Evolutionary conservation across 768 basidiomycete species (phyloP).

Genomic region (Hortiboletus campestris): DNA sequence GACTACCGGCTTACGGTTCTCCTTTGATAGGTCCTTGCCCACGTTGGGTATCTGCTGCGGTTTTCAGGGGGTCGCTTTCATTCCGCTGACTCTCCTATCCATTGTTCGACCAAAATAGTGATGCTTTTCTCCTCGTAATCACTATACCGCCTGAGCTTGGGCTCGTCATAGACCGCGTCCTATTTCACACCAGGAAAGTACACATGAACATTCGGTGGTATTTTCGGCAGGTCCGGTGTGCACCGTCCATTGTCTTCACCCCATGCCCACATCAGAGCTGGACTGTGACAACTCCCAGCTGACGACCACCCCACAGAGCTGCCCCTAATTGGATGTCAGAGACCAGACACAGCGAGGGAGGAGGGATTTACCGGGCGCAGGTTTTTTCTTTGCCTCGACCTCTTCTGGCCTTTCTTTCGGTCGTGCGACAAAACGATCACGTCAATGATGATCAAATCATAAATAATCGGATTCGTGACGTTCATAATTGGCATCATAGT

Average conservation of each 20-base stretch:
- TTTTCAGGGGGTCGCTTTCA: not conserved
- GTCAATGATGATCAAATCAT: conserved; percentile 12
- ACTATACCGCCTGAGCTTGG: not conserved
- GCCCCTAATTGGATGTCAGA: not conserved
- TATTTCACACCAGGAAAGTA: not conserved
- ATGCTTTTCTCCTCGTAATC: not conserved
- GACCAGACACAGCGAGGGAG: conserved; percentile 1
- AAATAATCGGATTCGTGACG: not conserved
- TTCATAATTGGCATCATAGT: not conserved
- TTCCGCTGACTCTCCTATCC: not conserved
- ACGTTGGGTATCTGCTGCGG: not conserved
- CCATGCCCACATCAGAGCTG: conserved; percentile 1
- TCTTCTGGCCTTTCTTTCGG: not conserved
- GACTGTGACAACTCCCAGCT: not conserved
- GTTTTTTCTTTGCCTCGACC: too few relatives aligned
- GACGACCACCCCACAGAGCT: not conserved
- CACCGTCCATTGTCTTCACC: not conserved
- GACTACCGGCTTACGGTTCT: not conserved
- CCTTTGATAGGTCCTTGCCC: not conserved
- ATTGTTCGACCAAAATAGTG: not conserved
- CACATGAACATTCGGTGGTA: conserved; percentile 15
- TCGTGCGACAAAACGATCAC: conserved; percentile 2
- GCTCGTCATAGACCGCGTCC: conserved; percentile 1
- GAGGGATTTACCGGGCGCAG: conserved; percentile 11
- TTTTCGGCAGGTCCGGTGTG: conserved; percentile 9